phyloP scores from a whole-genome alignment of 2,329 filamentous ascomycete species.

The Botrytis paeoniae region DNA sequence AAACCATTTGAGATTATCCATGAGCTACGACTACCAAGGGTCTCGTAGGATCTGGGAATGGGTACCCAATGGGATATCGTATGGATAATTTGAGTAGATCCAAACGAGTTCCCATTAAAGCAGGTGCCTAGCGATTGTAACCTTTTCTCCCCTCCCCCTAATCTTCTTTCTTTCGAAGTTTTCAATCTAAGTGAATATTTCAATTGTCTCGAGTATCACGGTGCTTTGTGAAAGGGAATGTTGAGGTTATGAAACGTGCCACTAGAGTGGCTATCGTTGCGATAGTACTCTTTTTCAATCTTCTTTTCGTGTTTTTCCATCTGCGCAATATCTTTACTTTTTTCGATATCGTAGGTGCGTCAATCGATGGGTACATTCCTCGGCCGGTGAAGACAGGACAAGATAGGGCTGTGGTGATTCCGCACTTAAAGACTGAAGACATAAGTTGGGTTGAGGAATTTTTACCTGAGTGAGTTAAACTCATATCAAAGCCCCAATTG shows the following conservation, averaged over 20 bases:
- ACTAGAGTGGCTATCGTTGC: constrained; percentile 1
- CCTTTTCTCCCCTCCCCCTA: not conserved
- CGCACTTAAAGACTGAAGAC: not conserved
- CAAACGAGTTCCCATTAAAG: not conserved
- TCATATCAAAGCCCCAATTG: not conserved
- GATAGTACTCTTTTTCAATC: constrained; percentile 6
- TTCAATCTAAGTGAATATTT: not conserved
- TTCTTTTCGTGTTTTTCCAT: not conserved
- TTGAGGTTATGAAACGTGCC: not conserved
- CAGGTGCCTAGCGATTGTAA: not conserved
- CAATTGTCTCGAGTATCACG: not conserved
- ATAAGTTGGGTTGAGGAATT: constrained; percentile 6
- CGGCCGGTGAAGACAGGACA: not conserved
- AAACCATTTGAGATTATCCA: not conserved
- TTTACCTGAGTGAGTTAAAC: not conserved
- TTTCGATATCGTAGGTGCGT: not conserved
- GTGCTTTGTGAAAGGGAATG: not conserved
- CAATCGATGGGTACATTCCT: not conserved
- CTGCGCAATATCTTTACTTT: not conserved
- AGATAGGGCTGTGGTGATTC: constrained; percentile 1
- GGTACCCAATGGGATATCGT: not conserved
- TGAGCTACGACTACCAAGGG: not conserved
- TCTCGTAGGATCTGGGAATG: not conserved
- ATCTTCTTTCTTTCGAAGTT: not conserved
- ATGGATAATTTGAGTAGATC: not conserved